Conservation (phyloP, 2,329 filamentous ascomycete genomes). For the Nothophoma quercina region DNA sequence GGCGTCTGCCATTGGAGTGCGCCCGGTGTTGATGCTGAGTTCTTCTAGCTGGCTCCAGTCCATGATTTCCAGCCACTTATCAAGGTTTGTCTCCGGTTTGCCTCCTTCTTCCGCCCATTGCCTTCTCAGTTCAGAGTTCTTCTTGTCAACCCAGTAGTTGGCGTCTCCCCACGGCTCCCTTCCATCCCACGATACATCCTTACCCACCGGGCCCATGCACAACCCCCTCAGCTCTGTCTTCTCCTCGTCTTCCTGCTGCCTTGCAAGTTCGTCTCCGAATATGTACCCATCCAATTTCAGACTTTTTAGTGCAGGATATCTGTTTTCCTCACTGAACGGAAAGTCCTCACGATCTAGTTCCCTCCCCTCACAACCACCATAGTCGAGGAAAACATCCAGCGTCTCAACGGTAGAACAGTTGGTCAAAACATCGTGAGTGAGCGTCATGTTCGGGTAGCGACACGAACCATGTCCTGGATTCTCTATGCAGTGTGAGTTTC, state of each 20-base stretch:
- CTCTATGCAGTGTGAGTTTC: neutral
- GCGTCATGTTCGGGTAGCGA: neutral
- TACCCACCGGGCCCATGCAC: neutral
- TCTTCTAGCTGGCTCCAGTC: slow-evolving; percentile 1
- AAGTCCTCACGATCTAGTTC: neutral
- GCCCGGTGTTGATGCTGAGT: slow-evolving; percentile 2
- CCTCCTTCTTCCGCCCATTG: neutral
- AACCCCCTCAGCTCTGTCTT: neutral
- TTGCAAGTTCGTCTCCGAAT: neutral
- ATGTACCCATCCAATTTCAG: slow-evolving; percentile 1
- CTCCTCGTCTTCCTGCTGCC: neutral
- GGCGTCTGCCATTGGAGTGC: no score
- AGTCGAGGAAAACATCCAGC: neutral
- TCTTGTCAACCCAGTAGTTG: neutral
- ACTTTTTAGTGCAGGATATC: neutral
- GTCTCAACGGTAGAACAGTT: neutral
- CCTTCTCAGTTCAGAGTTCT: neutral
- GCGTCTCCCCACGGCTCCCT: neutral
- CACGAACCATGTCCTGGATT: neutral
- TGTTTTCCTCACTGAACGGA: neutral
- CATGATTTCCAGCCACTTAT: neutral
- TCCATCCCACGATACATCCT: neutral
- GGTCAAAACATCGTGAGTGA: neutral
- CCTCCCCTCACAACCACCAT: neutral
- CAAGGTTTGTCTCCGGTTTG: neutral